These are phyloP conservation scores for Podila verticillata DNA, from an alignment of 192 early-diverging fungal genomes.

Conservation along the genomic window DNA sequence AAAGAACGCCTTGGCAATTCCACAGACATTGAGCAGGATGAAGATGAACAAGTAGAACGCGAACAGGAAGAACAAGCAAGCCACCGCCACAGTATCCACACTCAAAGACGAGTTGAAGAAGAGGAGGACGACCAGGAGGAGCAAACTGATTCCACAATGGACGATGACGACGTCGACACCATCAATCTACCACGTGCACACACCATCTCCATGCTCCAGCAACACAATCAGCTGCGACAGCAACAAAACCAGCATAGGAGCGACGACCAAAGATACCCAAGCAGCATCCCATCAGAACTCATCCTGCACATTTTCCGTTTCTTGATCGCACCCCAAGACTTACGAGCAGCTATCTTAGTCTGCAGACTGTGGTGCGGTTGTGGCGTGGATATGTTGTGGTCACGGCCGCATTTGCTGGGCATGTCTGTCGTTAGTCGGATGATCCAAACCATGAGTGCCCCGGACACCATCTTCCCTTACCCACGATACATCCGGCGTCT, in stretches of 20 bases:
- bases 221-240: neutral
- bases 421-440: slow-evolving; percentile 26
- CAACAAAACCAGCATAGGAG: neutral
- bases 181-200: neutral
- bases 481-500: slow-evolving; percentile 62
- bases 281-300: slow-evolving; percentile 59
- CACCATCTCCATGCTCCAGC: neutral
- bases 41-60: slow-evolving; percentile 10
- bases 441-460: slow-evolving; percentile 20
- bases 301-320: slow-evolving; percentile 61
- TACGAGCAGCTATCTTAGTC: slow-evolving; percentile 56
- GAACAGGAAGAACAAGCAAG: neutral
- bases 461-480: slow-evolving; percentile 56
- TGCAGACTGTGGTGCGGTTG: slow-evolving; percentile 65
- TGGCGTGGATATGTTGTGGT: slow-evolving; percentile 65
- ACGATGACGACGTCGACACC: neutral
- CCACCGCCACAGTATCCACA: slow-evolving; percentile 6
- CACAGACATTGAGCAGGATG: neutral
- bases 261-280: slow-evolving; percentile 1
- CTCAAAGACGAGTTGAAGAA: neutral
- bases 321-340: slow-evolving; percentile 51
- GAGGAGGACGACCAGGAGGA: neutral
- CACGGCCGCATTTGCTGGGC: slow-evolving; percentile 52
- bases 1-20: neutral
- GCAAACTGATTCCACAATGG: slow-evolving; percentile 1